Evolutionary conservation across 768 basidiomycete species (phyloP).

Genomic region (Podaxis carcinomalis): DNA sequence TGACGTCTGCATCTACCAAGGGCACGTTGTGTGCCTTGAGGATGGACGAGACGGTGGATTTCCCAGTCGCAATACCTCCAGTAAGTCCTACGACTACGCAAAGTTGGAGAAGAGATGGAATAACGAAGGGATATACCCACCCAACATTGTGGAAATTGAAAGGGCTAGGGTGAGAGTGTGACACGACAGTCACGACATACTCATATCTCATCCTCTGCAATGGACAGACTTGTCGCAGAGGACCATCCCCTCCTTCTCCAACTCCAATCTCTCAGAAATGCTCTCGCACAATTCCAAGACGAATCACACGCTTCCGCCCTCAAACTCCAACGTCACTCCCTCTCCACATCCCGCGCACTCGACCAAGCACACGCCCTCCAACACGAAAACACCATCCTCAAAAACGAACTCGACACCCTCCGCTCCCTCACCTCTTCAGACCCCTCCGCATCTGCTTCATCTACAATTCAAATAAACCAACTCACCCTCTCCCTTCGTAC

Average conservation of each 20-base stretch:
- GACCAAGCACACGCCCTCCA: slow-evolving; percentile 48
- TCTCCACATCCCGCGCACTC: slow-evolving; percentile 46
- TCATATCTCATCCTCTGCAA: no score
- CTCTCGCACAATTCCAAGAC: slow-evolving; percentile 20
- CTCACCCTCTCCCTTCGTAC: slow-evolving; percentile 66
- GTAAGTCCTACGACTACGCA: slow-evolving; percentile 85
- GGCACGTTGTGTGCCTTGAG: slow-evolving; percentile 65
- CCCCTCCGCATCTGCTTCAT: slow-evolving; percentile 21
- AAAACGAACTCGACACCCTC: slow-evolving; percentile 52
- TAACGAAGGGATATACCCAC: not conserved
- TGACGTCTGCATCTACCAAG: slow-evolving; percentile 89
- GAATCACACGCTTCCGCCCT: slow-evolving; percentile 64
- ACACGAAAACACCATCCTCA: slow-evolving; percentile 53
- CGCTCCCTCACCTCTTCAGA: slow-evolving; percentile 36
- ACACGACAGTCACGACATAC: no score
- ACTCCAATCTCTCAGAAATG: not conserved
- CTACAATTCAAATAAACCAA: slow-evolving; percentile 36
- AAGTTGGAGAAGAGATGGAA: not conserved
- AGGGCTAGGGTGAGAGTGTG: not conserved
- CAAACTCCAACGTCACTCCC: slow-evolving; percentile 59
- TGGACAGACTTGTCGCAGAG: no score
- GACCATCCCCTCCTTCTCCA: slow-evolving; percentile 9
- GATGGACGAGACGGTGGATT: slow-evolving; percentile 84
- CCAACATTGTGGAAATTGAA: not conserved
- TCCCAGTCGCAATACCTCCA: slow-evolving; percentile 95